phyloP scores from a whole-genome alignment of 2,329 filamentous ascomycete genomes.

The Talaromyces funiculosus region DNA sequence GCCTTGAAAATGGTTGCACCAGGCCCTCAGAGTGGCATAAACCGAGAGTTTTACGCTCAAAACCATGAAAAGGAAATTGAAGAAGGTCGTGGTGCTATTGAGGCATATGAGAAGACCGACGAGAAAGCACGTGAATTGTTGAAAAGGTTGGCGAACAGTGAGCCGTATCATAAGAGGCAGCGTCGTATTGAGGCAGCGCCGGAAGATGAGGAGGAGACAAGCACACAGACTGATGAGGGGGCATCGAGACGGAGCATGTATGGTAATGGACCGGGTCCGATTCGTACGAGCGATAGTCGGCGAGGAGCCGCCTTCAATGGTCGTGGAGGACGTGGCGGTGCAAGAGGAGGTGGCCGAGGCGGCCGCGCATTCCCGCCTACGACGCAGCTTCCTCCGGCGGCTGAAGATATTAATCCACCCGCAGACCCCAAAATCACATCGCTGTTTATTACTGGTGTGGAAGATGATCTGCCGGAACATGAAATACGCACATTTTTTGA shows the following conservation, averaged over 20 bases:
- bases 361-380: constrained; percentile 61
- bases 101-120: constrained; percentile 94
- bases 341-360: constrained; percentile 46
- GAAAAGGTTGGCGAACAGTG: constrained; percentile 77
- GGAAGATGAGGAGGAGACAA: constrained; percentile 22
- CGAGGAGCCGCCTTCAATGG: constrained; percentile 35
- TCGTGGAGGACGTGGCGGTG: constrained; percentile 47
- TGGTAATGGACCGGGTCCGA: constrained; percentile 54
- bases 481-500: constrained; percentile 88
- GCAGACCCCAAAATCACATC: constrained; percentile 82
- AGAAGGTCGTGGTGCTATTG: constrained; percentile 75
- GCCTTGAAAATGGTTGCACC: constrained; percentile 97
- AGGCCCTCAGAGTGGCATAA: constrained; percentile 85
- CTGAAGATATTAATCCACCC: constrained; percentile 81
- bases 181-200: constrained; percentile 61
- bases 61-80: constrained; percentile 95
- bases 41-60: constrained; percentile 95
- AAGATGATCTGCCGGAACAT: constrained; percentile 91
- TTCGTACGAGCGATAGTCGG: constrained; percentile 63
- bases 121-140: constrained; percentile 91
- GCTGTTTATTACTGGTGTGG: constrained; percentile 88
- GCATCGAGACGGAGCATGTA: constrained; percentile 37
- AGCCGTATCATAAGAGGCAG: constrained; percentile 91
- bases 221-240: constrained; percentile 40
- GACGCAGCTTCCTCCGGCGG: constrained; percentile 70